Conservation (phyloP, 2,329 filamentous ascomycete species). For the Raffaelea ambrosiae region DNA sequence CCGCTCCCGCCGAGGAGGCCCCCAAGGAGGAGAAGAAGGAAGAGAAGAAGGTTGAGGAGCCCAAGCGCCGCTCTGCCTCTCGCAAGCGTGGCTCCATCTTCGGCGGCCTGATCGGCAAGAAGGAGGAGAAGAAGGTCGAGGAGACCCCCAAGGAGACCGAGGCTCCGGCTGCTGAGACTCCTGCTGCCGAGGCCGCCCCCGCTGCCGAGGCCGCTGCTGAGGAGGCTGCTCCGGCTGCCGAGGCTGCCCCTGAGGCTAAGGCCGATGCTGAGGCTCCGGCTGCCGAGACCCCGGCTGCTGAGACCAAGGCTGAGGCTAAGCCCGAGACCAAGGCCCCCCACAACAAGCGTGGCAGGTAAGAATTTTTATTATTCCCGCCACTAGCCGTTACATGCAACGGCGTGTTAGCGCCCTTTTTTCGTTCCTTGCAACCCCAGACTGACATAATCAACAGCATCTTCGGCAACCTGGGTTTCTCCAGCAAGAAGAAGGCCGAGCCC, state of each 20-base stretch:
- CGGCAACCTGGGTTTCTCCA: constrained; percentile 43
- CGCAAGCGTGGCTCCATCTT: constrained; percentile 61
- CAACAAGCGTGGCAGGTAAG: constrained; percentile 33
- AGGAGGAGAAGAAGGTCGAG: constrained; percentile 35
- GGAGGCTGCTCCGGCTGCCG: constrained; percentile 19
- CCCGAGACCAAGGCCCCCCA: constrained; percentile 31
- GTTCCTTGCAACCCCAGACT: constrained; percentile 21
- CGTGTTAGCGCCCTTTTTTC: too few relatives aligned
- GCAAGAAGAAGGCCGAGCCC: constrained; percentile 47
- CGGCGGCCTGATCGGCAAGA: constrained; percentile 47
- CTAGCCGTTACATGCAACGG: too few relatives aligned
- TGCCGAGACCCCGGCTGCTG: constrained; percentile 13
- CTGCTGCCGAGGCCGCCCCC: constrained; percentile 24
- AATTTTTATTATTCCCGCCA: too few relatives aligned
- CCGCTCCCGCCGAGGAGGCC: constrained; percentile 20
- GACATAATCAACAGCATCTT: constrained; percentile 35
- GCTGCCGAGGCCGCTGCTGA: constrained; percentile 22
- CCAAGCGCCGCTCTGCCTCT: constrained; percentile 55
- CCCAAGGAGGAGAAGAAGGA: constrained; percentile 21
- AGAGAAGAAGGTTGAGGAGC: constrained; percentile 32
- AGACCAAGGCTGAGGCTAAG: constrained; percentile 24
- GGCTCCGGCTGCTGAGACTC: constrained; percentile 22
- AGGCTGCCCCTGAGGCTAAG: constrained; percentile 27
- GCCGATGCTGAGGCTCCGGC: constrained; percentile 11
- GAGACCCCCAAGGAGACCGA: constrained; percentile 11